Evolutionary conservation across 2,329 filamentous ascomycete species (phyloP), one percentile per base, ranked within the genome.

Genomic region (Balansia obtecta): DNA sequence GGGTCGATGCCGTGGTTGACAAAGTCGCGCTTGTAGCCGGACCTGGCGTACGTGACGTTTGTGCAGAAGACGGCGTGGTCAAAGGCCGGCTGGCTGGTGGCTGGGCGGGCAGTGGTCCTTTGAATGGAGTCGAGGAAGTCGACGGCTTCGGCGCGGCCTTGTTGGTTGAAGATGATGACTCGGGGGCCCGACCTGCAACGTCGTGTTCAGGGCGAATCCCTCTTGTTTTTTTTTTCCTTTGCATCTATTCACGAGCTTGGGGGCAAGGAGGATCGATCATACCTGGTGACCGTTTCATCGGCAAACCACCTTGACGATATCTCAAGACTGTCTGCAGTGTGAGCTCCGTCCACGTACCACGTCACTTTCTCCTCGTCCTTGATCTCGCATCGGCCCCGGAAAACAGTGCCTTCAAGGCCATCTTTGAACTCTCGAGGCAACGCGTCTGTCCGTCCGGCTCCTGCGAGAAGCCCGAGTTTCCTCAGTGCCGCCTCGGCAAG

Each of bases 321-420:
- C 55, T 85, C 79, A 50, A 98, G 83, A 63, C 89, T 96, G 62
- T 97, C 91, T 3, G 85, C 74, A 0, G 91, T 98, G 66, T 98
- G 93, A 2, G 89, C 93, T 9, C 93, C 90, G 62, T 98, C 93
- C 18, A 98, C 79, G 61, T 90, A 85, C 90, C 91, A 98, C 15
- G 74, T 75, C 5, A 95, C 71, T 2, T 61, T 60, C 2, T 71
- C 72, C 53, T 80, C 76, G 3, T 66, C 57, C 58, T 76, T 79
- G 40, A 75, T 68, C 56, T 84, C 79, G 61, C 90, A 96, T 44
- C 93, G 77, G 4, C 91, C 93, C 40, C 88, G 78, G 71, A 89
- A 86, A 2, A 81, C 78, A 2, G 88, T 85, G 57, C 79, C 69
- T 62, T 91, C 82, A 1, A 98, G 71, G 0, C 89, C 93, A 13